phyloP scores from a whole-genome alignment of 2,329 filamentous ascomycete genomes.

The Hymenoscyphus linearis region DNA sequence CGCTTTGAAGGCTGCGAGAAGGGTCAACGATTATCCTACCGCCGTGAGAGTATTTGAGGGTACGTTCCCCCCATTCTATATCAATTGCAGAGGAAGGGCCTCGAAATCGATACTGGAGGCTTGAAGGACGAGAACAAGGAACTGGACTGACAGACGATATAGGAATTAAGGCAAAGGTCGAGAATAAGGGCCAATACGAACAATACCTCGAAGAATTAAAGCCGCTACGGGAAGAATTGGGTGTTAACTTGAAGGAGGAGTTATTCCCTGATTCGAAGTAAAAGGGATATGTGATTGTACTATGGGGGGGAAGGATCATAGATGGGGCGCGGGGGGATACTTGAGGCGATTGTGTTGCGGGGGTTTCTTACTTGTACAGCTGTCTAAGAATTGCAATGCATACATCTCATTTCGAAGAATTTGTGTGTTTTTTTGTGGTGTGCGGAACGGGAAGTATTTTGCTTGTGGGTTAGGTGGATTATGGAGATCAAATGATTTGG shows the following conservation, averaged over 20 bases:
- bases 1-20: constrained; percentile 85
- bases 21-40: constrained; percentile 98
- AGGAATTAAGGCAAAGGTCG: constrained; percentile 99
- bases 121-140: neutral
- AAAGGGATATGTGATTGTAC: constrained; percentile 20
- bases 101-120: neutral
- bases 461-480: neutral
- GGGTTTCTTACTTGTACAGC: constrained; percentile 30
- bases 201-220: constrained; percentile 94
- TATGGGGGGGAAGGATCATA: constrained; percentile 11
- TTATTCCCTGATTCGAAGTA: constrained; percentile 64
- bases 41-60: constrained; percentile 98
- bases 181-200: constrained; percentile 96
- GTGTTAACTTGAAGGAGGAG: constrained; percentile 85
- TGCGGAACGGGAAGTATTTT: neutral
- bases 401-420: constrained; percentile 16
- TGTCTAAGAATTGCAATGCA: constrained; percentile 33
- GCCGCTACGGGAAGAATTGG: constrained; percentile 87
- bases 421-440: neutral
- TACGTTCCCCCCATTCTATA: constrained; percentile 41
- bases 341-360: constrained; percentile 22
- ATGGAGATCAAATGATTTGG: neutral
- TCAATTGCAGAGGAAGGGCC: neutral
- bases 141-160: constrained; percentile 19
- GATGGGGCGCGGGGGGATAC: constrained; percentile 17